These are phyloP conservation scores for Apiospora sp. DNA, from an alignment of 2,329 filamentous ascomycete species.

Conservation along the genomic window DNA sequence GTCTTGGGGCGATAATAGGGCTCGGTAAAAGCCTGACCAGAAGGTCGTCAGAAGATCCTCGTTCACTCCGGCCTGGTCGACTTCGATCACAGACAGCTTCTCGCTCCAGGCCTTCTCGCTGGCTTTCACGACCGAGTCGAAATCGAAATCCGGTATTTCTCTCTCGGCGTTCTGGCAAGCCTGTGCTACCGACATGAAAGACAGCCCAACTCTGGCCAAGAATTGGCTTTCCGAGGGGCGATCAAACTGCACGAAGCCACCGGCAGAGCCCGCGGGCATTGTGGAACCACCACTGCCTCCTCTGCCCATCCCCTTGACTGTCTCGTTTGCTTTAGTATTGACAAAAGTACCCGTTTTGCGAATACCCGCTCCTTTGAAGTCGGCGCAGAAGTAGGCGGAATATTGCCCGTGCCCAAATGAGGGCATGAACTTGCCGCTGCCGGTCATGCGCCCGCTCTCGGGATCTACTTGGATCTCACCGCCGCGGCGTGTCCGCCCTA, in stretches of 20 bases:
- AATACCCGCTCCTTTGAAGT: slow-evolving; percentile 63
- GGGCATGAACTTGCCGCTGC: slow-evolving; percentile 64
- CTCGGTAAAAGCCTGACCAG: slow-evolving; percentile 75
- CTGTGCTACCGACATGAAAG: slow-evolving; percentile 71
- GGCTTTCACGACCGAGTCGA: slow-evolving; percentile 60
- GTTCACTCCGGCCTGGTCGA: slow-evolving; percentile 63
- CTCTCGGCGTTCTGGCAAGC: slow-evolving; percentile 74
- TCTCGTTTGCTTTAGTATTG: slow-evolving; percentile 52
- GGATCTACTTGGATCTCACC: slow-evolving; percentile 61
- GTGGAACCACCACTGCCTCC: slow-evolving; percentile 40
- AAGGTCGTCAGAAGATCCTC: slow-evolving; percentile 68
- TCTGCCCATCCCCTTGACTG: slow-evolving; percentile 35
- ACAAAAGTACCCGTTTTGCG: slow-evolving; percentile 65
- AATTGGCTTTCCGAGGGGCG: slow-evolving; percentile 55
- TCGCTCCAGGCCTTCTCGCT: slow-evolving; percentile 68
- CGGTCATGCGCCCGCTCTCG: slow-evolving; percentile 62
- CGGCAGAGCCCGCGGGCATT: slow-evolving; percentile 50
- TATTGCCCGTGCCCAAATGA: slow-evolving; percentile 69
- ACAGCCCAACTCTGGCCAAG: slow-evolving; percentile 74
- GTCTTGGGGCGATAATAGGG: slow-evolving; percentile 76
- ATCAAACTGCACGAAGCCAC: slow-evolving; percentile 71
- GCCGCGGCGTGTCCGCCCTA: slow-evolving; percentile 57
- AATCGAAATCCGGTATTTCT: slow-evolving; percentile 72
- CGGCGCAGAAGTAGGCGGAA: slow-evolving; percentile 66
- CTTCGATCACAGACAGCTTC: slow-evolving; percentile 66